Evolutionary conservation across 495 filamentous ascomycete species (phyloP).

Genomic region (Zalerion maritima): DNA sequence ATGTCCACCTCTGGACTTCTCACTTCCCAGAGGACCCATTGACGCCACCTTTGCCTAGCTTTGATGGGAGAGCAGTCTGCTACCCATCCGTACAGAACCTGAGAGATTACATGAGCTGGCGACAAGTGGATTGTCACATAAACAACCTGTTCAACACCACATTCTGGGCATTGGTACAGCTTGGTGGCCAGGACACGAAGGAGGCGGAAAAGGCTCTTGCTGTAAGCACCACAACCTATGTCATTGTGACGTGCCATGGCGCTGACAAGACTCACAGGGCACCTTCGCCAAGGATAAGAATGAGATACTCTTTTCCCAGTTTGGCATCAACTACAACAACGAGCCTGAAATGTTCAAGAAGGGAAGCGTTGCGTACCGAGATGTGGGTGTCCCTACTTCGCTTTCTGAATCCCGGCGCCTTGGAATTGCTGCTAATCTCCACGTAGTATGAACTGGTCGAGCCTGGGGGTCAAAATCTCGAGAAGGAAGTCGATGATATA

Average conservation of each 20-base stretch:
- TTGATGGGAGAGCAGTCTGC: conserved; percentile 80
- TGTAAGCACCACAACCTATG: conserved; percentile 24
- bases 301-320: conserved; percentile 81
- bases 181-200: conserved; percentile 55
- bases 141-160: conserved; percentile 98
- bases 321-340: conserved; percentile 93
- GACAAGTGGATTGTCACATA: conserved; percentile 97
- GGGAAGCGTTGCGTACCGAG: conserved; percentile 75
- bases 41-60: conserved; percentile 64
- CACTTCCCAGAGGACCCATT: conserved; percentile 59
- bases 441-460: conserved; percentile 39
- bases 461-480: conserved; percentile 25
- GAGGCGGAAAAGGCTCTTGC: conserved; percentile 69
- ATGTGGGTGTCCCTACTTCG: conserved; percentile 39
- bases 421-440: conserved; percentile 6
- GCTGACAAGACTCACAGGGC: conserved; percentile 35
- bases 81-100: conserved; percentile 70
- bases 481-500: conserved; percentile 19
- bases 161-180: conserved; percentile 76
- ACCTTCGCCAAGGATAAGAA: conserved; percentile 81
- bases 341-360: conserved; percentile 87
- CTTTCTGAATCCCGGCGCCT: neutral
- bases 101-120: conserved; percentile 91
- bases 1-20: conserved; percentile 62
- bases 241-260: too few relatives aligned